Conservation (phyloP, 169 alveolate genomes). For the Babesia ovis region DNA sequence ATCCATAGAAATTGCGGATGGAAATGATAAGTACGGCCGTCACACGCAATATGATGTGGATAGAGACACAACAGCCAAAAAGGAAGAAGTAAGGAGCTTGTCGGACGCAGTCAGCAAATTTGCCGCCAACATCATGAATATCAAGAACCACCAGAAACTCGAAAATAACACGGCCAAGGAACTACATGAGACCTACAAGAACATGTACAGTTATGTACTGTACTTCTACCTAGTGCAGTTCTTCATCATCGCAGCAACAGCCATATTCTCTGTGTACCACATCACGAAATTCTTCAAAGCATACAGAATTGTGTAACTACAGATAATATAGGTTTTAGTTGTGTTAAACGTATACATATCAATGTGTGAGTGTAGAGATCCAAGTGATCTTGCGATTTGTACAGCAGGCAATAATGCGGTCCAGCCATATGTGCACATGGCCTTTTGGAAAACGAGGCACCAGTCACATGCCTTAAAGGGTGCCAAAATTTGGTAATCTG, state of each 20-base stretch:
- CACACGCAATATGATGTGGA: slow-evolving; percentile 66
- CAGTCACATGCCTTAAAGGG: too few species aligned
- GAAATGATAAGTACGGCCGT: slow-evolving; percentile 60
- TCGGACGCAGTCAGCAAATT: slow-evolving; percentile 36
- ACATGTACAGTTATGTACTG: slow-evolving; percentile 69
- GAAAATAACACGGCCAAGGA: slow-evolving; percentile 40
- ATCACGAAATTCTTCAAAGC: slow-evolving; percentile 72
- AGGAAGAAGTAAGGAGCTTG: slow-evolving; percentile 32
- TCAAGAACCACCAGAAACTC: slow-evolving; percentile 63
- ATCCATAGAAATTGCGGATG: slow-evolving; percentile 73
- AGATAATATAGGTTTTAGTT: background rate
- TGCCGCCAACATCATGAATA: slow-evolving; percentile 57
- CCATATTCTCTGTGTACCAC: slow-evolving; percentile 71
- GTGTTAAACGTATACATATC: slow-evolving; percentile 1
- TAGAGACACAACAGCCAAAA: slow-evolving; percentile 45
- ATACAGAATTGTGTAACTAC: slow-evolving; percentile 66
- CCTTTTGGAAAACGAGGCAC: too few species aligned
- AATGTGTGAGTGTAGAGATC: too few species aligned
- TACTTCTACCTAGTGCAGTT: slow-evolving; percentile 70
- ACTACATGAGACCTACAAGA: slow-evolving; percentile 62
- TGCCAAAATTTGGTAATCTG: too few species aligned
- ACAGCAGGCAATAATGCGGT: too few species aligned
- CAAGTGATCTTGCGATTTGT: too few species aligned
- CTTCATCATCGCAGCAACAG: slow-evolving; percentile 57
- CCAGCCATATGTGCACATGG: too few species aligned